phyloP scores from a whole-genome alignment of 768 basidiomycete species.

The Rhizopogon rudus region DNA sequence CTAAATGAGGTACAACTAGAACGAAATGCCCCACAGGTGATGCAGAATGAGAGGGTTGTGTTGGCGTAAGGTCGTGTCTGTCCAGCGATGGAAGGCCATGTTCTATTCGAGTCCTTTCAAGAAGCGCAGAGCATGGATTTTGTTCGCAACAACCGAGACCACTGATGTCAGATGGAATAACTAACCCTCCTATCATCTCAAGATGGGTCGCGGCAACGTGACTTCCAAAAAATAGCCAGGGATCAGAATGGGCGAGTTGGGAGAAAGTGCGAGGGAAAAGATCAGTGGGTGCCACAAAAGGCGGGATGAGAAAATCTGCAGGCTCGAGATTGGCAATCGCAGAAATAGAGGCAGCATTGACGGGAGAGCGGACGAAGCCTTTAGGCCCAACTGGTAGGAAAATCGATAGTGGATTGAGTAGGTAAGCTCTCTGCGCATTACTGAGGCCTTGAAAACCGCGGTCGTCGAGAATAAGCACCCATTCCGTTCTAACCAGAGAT shows the following conservation, averaged over 20 bases:
- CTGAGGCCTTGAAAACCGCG: slow-evolving; percentile 34
- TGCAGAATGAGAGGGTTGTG: not conserved
- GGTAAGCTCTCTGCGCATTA: slow-evolving; percentile 26
- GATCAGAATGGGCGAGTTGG: slow-evolving; percentile 10
- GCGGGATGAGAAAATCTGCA: slow-evolving; percentile 54
- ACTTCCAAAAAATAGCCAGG: slow-evolving; percentile 20
- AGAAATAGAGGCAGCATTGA: slow-evolving; percentile 26
- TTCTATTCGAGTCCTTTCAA: not conserved
- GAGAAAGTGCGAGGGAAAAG: slow-evolving; percentile 19
- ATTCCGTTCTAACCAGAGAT: slow-evolving; percentile 38
- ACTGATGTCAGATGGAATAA: slow-evolving; percentile 22
- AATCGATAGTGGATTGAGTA: slow-evolving; percentile 37
- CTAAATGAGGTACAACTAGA: slow-evolving; percentile 28
- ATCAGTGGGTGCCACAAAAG: slow-evolving; percentile 43
- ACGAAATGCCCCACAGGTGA: slow-evolving; percentile 23
- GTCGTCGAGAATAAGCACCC: slow-evolving; percentile 50
- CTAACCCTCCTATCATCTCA: slow-evolving; percentile 30
- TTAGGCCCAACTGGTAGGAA: slow-evolving; percentile 39
- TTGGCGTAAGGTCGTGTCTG: not conserved
- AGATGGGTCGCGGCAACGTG: slow-evolving; percentile 24
- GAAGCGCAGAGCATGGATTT: not conserved
- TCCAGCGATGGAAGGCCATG: no score
- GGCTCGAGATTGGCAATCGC: slow-evolving; percentile 27
- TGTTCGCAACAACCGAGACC: slow-evolving; percentile 6
- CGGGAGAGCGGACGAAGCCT: slow-evolving; percentile 24